These are phyloP conservation scores for Ustilago cynodontis DNA, from an alignment of 1,284 basidiomycete species.

Conservation along the genomic window DNA sequence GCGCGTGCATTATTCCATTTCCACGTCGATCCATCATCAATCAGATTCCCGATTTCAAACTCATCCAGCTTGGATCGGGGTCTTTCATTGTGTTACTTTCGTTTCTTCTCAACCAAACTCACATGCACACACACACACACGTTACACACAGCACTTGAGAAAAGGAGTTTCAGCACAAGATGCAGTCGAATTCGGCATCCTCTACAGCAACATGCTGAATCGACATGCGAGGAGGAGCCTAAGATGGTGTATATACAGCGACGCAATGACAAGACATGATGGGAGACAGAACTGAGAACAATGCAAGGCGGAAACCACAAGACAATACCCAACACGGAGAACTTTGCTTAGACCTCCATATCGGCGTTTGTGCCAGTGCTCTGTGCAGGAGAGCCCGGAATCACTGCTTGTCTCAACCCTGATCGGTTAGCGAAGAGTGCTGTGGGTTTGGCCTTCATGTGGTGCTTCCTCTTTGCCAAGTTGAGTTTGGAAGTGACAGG, in stretches of 20 bases:
- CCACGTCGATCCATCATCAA: not conserved
- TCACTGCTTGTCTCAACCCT: conserved; percentile 42
- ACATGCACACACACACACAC: not conserved
- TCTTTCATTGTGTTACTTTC: not conserved
- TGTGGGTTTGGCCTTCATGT: conserved; percentile 67
- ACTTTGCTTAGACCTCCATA: conserved; percentile 29
- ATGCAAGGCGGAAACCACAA: not conserved
- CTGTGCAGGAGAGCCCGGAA: conserved; percentile 48
- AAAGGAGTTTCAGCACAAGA: too few relatives aligned
- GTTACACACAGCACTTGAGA: too few relatives aligned
- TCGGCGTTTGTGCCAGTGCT: conserved; percentile 46
- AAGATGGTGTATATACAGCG: conserved; percentile 13
- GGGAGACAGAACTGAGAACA: not conserved
- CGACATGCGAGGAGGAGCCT: conserved; percentile 13
- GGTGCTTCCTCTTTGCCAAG: conserved; percentile 66
- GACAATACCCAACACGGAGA: not conserved
- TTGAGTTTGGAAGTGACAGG: conserved; percentile 69
- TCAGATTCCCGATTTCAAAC: not conserved
- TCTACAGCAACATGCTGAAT: conserved; percentile 8
- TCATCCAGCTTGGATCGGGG: too few relatives aligned
- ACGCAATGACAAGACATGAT: not conserved
- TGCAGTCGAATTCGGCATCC: conserved; percentile 2
- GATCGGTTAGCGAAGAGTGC: conserved; percentile 63
- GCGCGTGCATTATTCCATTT: conserved; percentile 7
- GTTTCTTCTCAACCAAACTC: not conserved